Evolutionary conservation across 2,329 filamentous ascomycete genomes (phyloP), one percentile per base, ranked within the genome.

Genomic region (Aspergillus texensis): DNA sequence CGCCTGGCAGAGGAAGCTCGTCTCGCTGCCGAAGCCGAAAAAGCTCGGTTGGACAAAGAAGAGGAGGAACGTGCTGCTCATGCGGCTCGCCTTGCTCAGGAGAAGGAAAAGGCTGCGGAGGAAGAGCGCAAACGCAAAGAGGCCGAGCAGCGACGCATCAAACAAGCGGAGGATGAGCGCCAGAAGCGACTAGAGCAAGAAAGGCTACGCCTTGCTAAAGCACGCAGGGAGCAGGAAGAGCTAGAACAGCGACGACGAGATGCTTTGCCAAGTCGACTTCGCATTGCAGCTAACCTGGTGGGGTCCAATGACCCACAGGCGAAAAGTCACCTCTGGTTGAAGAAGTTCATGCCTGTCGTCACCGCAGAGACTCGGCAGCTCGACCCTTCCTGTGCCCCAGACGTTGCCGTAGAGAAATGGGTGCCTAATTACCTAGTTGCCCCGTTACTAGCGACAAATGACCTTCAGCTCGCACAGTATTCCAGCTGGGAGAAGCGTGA

Each of bases 381-480:
- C 11, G 78, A 83, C 60, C 74, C 77, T 16, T 64, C 65, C 28
- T 81, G 78, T 69, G 69, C 70, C 21, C 58, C 63, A 21, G 75
- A 79, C 36, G 60, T 77, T 41, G 77, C 76, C 19, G 74, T 79
- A 30, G 82, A 84, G 62, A 74, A 75, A 68, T 84, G 82, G 81
- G 76, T 83, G 65, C 78, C 80, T 26, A 84, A 83, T 61, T 82
- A 81, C 66, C 74, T 83, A 66, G 79, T 81, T 67, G 82, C 82
- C 34, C 80, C 80, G 48, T 68, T 84, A 50, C 73, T 84, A 58
- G 81, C 78, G 41, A 82, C 81, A 10, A 83, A 82, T 64, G 82
- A 84, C 66, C 74, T 84, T 41, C 80, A 82, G 60, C 75, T 84
- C 53, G 79, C 79, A 36, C 80, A 82, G 65, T 84, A 81, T 70